Conservation (phyloP, 2,329 filamentous ascomycete species). For the Fusarium pseudonygamai region DNA sequence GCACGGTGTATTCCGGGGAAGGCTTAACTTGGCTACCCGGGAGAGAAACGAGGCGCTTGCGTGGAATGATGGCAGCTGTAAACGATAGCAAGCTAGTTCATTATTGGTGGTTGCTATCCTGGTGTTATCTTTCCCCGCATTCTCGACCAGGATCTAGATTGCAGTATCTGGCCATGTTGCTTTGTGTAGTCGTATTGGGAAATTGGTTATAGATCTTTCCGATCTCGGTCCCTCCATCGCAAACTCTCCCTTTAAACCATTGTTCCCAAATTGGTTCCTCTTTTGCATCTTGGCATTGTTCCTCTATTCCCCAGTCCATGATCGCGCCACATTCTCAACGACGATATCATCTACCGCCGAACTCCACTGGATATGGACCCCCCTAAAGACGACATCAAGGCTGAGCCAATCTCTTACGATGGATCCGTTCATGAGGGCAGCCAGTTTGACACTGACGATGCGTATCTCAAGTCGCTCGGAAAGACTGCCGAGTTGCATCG, state of each 20-base stretch:
- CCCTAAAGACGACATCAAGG: not conserved
- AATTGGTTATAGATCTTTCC: not conserved
- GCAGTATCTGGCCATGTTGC: not conserved
- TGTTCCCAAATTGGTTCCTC: not conserved
- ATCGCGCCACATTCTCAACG: not conserved
- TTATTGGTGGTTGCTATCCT: not conserved
- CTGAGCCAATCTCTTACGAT: not conserved
- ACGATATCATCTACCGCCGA: not conserved
- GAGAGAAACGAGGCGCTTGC: not conserved
- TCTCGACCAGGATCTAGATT: not conserved
- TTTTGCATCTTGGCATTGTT: not conserved
- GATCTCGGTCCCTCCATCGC: not conserved
- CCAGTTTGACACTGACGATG: not conserved
- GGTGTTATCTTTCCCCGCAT: not conserved
- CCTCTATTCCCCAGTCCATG: not conserved
- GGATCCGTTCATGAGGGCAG: not conserved
- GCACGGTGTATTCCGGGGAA: not conserved
- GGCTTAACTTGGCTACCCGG: not conserved
- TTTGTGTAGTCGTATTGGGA: not conserved
- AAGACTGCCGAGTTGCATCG: constrained; percentile 9
- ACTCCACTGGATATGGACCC: not conserved
- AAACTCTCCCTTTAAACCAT: not conserved
- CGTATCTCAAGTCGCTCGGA: constrained; percentile 5
- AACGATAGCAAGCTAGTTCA: not conserved
- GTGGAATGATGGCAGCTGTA: not conserved